These are phyloP conservation scores for Fonsecaea monophora DNA, from an alignment of 2,329 filamentous ascomycete genomes.

Conservation along the genomic window DNA sequence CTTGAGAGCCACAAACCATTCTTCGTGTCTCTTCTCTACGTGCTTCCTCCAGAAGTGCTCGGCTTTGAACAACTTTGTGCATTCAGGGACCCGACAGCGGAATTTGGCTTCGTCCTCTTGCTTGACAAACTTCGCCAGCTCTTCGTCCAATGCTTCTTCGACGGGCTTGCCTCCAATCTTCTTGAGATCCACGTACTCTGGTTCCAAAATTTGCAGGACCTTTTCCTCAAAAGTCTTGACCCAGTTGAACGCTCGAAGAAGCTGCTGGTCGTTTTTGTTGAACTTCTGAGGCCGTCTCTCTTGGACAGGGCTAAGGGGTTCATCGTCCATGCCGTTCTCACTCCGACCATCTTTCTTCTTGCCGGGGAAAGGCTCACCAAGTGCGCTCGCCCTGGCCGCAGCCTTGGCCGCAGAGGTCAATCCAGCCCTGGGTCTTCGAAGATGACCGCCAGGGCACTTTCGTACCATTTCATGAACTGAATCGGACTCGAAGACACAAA, in stretches of 20 bases:
- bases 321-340: conserved; percentile 68
- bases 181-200: conserved; percentile 81
- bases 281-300: conserved; percentile 74
- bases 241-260: conserved; percentile 97
- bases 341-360: conserved; percentile 73
- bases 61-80: conserved; percentile 95
- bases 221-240: conserved; percentile 99
- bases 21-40: conserved; percentile 90
- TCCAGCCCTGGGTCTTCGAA: conserved; percentile 86
- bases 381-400: conserved; percentile 83
- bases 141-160: conserved; percentile 85
- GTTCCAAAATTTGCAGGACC: conserved; percentile 88
- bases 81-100: conserved; percentile 94
- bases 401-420: conserved; percentile 82
- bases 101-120: conserved; percentile 98
- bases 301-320: conserved; percentile 66
- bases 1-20: conserved; percentile 81
- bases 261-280: conserved; percentile 85
- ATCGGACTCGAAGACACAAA: conserved; percentile 98
- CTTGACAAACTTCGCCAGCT: conserved; percentile 86
- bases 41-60: conserved; percentile 98
- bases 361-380: conserved; percentile 80
- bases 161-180: conserved; percentile 89
- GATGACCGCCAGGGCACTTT: conserved; percentile 96
- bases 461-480: conserved; percentile 94